Evolutionary conservation across 2,329 filamentous ascomycete species (phyloP).

Genomic region (Exophiala aquamarina): DNA sequence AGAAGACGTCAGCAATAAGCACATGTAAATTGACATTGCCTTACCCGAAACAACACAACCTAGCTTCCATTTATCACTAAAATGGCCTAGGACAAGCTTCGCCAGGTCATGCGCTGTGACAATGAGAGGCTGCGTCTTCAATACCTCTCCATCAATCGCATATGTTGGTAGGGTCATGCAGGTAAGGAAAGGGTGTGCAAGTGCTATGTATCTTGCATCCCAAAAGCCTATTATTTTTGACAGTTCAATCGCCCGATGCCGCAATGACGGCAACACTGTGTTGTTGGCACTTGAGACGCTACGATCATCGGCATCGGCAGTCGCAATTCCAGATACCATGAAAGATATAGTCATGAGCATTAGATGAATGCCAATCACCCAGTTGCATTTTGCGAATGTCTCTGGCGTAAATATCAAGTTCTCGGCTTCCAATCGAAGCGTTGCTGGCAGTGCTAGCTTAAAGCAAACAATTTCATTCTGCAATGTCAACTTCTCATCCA

Average conservation of each 20-base stretch:
- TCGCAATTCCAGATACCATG: constrained; percentile 16
- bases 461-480: constrained; percentile 23
- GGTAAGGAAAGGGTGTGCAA: constrained; percentile 19
- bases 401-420: constrained; percentile 12
- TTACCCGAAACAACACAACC: constrained; percentile 19
- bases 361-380: constrained; percentile 23
- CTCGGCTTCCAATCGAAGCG: constrained; percentile 17
- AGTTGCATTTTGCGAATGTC: constrained; percentile 18
- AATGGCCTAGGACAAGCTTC: constrained; percentile 17
- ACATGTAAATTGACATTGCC: neutral
- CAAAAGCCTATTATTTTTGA: constrained; percentile 22
- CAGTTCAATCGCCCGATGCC: constrained; percentile 19
- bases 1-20: neutral
- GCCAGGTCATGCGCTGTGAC: constrained; percentile 17
- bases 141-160: constrained; percentile 14
- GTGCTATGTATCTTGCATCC: constrained; percentile 20
- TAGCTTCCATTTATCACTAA: constrained; percentile 18
- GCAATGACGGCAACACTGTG: constrained; percentile 6
- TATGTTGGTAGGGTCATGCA: constrained; percentile 21
- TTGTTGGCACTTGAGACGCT: constrained; percentile 11
- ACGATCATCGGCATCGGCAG: constrained; percentile 14
- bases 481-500: constrained; percentile 20
- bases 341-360: constrained; percentile 21
- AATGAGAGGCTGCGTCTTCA: constrained; percentile 15
- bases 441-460: constrained; percentile 17